phyloP scores from a whole-genome alignment of 805 yeast genomes.

The Saturnispora halmiae region DNA sequence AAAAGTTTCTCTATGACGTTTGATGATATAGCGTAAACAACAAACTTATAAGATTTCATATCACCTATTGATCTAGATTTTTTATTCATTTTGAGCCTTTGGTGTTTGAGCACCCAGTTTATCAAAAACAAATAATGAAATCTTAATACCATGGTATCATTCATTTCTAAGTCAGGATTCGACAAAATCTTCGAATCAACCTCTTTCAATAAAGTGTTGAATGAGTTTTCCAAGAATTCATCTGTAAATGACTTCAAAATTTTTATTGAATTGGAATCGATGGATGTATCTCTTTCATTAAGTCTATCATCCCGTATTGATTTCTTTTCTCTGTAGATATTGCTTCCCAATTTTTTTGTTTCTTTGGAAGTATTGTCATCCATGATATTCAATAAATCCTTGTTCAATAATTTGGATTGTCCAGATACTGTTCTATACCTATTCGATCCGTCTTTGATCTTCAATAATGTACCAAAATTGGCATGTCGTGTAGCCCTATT shows the following conservation, averaged over 20 bases:
- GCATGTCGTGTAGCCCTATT: constrained; percentile 54
- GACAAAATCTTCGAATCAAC: constrained; percentile 31
- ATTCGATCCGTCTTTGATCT: constrained; percentile 52
- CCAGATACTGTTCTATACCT: constrained; percentile 61
- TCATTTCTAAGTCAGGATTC: constrained; percentile 25
- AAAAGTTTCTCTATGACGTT: constrained; percentile 6
- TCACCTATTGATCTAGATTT: constrained; percentile 19
- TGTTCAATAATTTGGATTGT: constrained; percentile 36
- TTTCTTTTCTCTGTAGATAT: constrained; percentile 49
- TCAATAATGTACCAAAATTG: constrained; percentile 78
- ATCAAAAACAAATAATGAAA: constrained; percentile 48
- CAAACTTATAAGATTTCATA: constrained; percentile 4
- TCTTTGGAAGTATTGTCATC: constrained; percentile 60
- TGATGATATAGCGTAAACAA: constrained; percentile 6
- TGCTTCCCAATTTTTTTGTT: constrained; percentile 27
- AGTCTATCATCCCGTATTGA: constrained; percentile 13
- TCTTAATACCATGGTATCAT: constrained; percentile 13
- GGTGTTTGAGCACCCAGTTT: constrained; percentile 72
- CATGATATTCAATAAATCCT: constrained; percentile 50
- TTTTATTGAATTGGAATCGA: background rate
- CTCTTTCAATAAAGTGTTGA: constrained; percentile 51
- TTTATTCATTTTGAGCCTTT: constrained; percentile 31
- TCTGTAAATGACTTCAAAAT: constrained; percentile 37
- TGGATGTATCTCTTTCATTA: constrained; percentile 2
- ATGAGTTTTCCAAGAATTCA: constrained; percentile 64